phyloP scores from a whole-genome alignment of 192 early-diverging fungal species.

The Coemansia sp. region DNA sequence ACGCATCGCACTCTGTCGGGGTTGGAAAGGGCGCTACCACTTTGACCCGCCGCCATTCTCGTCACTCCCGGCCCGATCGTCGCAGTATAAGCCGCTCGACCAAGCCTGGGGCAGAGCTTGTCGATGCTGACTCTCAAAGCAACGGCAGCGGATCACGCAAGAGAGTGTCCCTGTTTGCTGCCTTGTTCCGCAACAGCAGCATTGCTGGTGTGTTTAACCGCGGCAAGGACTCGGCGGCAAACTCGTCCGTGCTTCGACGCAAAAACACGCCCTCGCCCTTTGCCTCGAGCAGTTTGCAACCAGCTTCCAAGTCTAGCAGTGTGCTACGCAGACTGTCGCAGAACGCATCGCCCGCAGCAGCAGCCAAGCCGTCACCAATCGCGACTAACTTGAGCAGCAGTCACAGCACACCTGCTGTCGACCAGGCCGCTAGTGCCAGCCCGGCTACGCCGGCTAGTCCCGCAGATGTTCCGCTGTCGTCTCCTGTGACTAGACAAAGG shows the following conservation, averaged over 20 bases:
- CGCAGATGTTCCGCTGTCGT: conserved; percentile 29
- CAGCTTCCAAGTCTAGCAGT: conserved; percentile 30
- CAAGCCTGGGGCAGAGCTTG: conserved; percentile 17
- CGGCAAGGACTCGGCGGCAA: conserved; percentile 23
- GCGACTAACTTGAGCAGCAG: conserved; percentile 9
- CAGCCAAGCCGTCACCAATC: conserved; percentile 11
- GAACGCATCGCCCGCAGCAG: conserved; percentile 8
- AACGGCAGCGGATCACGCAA: conserved; percentile 56
- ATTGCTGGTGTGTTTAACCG: conserved; percentile 20
- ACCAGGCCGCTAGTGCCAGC: conserved; percentile 5
- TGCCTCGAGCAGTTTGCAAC: conserved; percentile 31
- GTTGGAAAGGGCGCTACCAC: conserved; percentile 25
- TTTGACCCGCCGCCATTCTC: conserved; percentile 41
- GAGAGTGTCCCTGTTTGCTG: conserved; percentile 76
- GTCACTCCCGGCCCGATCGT: conserved; percentile 55
- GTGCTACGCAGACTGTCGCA: conserved; percentile 33
- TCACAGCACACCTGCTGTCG: conserved; percentile 7
- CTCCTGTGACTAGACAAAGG: conserved; percentile 42
- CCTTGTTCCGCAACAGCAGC: conserved; percentile 59
- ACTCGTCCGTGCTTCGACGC: conserved; percentile 34
- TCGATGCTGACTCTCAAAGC: conserved; percentile 32
- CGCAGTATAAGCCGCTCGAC: conserved; percentile 47
- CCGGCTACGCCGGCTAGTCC: background rate
- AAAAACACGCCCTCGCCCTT: conserved; percentile 44
- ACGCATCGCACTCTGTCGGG: conserved; percentile 17